Evolutionary conservation across 495 filamentous ascomycete genomes (phyloP).

Genomic region (Penicillium cinerascens): DNA sequence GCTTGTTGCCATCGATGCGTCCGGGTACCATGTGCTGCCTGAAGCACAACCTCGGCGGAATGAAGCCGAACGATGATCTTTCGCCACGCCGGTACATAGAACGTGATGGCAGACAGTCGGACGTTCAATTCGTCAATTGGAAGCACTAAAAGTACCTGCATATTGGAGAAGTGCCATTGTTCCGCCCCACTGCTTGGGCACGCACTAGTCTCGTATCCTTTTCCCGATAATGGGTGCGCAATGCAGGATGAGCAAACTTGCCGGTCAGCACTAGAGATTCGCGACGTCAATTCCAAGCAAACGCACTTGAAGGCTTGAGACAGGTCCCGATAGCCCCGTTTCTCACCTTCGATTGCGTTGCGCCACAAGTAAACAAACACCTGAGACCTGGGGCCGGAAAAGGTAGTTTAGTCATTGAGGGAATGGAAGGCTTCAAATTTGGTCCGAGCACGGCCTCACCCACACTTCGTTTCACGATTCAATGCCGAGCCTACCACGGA

Average conservation of each 20-base stretch:
- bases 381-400: not conserved
- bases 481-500: constrained; percentile 10
- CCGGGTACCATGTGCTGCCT: not conserved
- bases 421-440: not conserved
- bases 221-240: constrained; percentile 4
- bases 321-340: not conserved
- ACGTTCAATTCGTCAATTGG: not conserved
- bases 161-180: not conserved
- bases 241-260: constrained; percentile 9
- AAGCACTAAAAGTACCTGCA: constrained; percentile 4
- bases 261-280: not conserved
- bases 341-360: not conserved
- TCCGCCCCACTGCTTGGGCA: constrained; percentile 18
- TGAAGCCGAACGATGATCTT: not conserved
- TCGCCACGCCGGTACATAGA: no score
- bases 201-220: constrained; percentile 20
- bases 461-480: constrained; percentile 15
- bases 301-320: constrained; percentile 3
- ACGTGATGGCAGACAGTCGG: not conserved
- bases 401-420: not conserved
- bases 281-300: not conserved
- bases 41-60: not conserved
- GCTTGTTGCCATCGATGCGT: not conserved
- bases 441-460: constrained; percentile 1
- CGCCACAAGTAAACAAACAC: not conserved